A percentile compares a stretch with the other conserved stretches of the same genome.
Evolutionary conservation across 345 rosid species (phyloP).

Genomic region (Eucalyptus lansdowneana): DNA sequence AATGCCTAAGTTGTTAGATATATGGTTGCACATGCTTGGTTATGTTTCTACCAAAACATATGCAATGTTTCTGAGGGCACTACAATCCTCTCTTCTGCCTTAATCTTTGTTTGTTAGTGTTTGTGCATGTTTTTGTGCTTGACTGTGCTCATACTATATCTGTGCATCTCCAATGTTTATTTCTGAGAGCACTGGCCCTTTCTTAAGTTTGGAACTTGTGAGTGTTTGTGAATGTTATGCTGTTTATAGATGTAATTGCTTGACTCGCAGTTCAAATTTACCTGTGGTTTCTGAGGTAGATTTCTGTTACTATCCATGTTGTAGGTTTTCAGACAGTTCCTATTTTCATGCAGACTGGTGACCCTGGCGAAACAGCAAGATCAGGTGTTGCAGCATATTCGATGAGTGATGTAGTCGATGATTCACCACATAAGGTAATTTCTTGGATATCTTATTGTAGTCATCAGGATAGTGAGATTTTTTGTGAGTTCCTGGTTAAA

Average conservation of each 20-base stretch:
- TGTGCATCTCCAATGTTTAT: not conserved
- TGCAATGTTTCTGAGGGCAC: not conserved
- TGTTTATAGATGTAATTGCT: not conserved
- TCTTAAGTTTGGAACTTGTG: not conserved
- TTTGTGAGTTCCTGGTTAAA: not conserved
- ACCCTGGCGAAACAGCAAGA: conserved; percentile 32
- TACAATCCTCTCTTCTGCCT: not conserved
- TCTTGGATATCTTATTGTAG: not conserved
- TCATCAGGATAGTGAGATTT: not conserved
- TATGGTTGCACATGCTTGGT: not conserved
- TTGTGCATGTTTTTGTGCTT: not conserved
- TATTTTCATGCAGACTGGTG: conserved; percentile 99
- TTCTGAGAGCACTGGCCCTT: not conserved
- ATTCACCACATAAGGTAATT: conserved; percentile 69
- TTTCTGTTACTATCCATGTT: conserved; percentile 74
- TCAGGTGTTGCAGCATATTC: conserved; percentile 23
- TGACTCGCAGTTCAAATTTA: conserved; percentile 2
- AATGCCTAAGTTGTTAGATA: not conserved
- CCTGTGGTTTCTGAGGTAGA: conserved; percentile 65
- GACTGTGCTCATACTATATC: not conserved
- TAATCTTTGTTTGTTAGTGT: not conserved
- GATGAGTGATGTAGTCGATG: conserved; percentile 38
- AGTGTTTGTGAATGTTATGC: not conserved
- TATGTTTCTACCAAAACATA: not conserved
- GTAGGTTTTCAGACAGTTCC: conserved; percentile 99